phyloP scores from a whole-genome alignment of 2,329 filamentous ascomycete genomes.

The Scleromitrula shiraiana region DNA sequence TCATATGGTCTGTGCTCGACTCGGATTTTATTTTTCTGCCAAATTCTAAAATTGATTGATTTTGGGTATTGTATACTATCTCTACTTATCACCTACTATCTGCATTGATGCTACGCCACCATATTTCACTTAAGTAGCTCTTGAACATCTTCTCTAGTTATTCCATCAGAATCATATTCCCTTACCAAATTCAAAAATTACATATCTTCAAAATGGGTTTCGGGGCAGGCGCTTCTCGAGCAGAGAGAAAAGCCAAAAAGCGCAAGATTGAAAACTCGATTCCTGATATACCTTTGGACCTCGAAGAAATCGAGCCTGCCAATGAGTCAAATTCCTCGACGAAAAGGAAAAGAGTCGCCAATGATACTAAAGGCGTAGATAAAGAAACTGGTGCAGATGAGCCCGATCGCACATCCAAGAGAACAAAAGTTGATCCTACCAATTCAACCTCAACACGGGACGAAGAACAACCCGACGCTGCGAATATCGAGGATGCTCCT shows the following conservation, averaged over 20 bases:
- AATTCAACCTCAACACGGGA: neutral
- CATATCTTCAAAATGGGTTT: constrained; percentile 17
- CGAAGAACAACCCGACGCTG: constrained; percentile 6
- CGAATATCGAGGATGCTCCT: constrained; percentile 21
- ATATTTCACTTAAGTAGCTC: too few species aligned
- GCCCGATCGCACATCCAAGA: neutral
- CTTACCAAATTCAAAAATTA: constrained; percentile 15
- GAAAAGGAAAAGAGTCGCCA: constrained; percentile 20
- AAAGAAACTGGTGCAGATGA: constrained; percentile 6
- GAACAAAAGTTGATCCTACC: neutral
- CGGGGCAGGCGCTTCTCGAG: constrained; percentile 22
- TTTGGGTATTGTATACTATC: too few species aligned
- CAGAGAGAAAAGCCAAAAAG: constrained; percentile 30
- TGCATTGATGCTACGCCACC: too few species aligned
- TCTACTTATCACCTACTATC: too few species aligned
- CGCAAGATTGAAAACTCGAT: constrained; percentile 29
- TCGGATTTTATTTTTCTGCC: too few species aligned
- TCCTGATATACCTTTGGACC: constrained; percentile 27
- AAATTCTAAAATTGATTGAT: too few species aligned
- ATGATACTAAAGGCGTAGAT: neutral
- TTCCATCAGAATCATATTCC: neutral
- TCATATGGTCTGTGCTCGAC: too few species aligned
- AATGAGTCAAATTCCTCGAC: constrained; percentile 15
- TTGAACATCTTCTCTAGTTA: neutral
- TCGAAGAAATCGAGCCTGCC: constrained; percentile 15